Evolutionary conservation across 805 yeast species (phyloP), one percentile per base, ranked within the genome.

Genomic region (Lachancea quebecensis): DNA sequence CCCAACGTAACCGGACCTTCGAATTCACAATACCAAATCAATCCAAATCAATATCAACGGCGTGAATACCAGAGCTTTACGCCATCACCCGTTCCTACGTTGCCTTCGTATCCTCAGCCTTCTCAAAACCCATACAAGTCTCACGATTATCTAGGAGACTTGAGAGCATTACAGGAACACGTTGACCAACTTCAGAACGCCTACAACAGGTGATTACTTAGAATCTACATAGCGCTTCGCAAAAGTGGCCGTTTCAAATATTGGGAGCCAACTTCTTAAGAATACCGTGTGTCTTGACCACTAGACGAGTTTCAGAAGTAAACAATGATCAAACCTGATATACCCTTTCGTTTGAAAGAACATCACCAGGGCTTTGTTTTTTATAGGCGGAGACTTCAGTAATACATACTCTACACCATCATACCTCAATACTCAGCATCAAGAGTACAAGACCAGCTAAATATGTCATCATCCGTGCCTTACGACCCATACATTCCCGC

Each of bases 401-500:
- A 21, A 21, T 21, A 21, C 25, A 21, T 21, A 21, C 25, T 21
- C 25, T 21, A 21, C 25, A 21, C 25, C 25, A 21, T 21, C 25
- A 21, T 7, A 21, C 25, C 25, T 21, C 25, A 21, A 21, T 12
- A 14, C 14, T 30, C 33, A 30, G 14, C 33, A 12, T 14, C 8
- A 12, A 14, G 33, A 11, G 14, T 30, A 30, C 9, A 30, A 30
- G 33, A 21, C 4, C 14, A 30, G 15, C 10, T 29, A 12, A 14
- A 14, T 8, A 84, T 84, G 91, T 78, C 89, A 15, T 81, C 89
- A 17, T 77, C 87, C 34, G 84, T 78, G 41, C 95, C 95, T 46
- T 85, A 86, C 63, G 95, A 86, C 64, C 95, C 95, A 59, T 86
- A 82, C 59, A 80, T 82, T 51, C 91, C 91, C 42, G 75, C 81